Conservation (phyloP, 2,329 filamentous ascomycete genomes). For the Thielaviopsis euricoi region DNA sequence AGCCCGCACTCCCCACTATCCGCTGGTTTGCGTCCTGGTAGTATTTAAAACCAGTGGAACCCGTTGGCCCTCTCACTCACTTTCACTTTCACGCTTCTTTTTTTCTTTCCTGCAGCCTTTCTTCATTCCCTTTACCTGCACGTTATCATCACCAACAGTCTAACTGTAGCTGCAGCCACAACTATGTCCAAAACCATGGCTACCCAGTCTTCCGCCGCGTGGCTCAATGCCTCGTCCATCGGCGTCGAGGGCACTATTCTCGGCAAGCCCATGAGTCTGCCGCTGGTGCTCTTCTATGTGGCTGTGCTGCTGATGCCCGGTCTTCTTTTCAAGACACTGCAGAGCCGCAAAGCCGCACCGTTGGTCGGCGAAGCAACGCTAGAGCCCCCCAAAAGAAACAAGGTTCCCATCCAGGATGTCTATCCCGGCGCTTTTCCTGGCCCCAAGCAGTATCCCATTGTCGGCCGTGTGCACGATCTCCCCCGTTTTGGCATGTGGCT, state of each 20-base stretch:
- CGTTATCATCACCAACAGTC: not conserved
- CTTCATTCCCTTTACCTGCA: not conserved
- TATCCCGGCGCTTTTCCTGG: conserved; percentile 25
- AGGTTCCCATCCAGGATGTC: conserved; percentile 14
- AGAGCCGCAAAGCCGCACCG: conserved; percentile 20
- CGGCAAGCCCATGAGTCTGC: conserved; percentile 23
- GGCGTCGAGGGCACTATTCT: not conserved
- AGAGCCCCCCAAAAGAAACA: not conserved
- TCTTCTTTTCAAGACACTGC: conserved; percentile 24
- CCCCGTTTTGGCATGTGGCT: conserved; percentile 31
- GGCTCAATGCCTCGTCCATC: conserved; percentile 3
- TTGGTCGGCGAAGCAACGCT: conserved; percentile 9
- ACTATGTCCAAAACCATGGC: conserved; percentile 2
- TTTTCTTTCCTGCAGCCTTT: not conserved
- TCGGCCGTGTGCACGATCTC: conserved; percentile 32
- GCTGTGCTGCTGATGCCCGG: conserved; percentile 24
- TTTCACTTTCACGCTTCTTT: not conserved
- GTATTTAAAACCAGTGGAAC: no score
- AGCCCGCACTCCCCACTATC: no score
- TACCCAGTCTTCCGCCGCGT: conserved; percentile 7
- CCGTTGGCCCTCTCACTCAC: no score
- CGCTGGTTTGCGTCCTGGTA: no score
- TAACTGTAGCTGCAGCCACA: not conserved
- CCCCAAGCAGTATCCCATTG: conserved; percentile 29
- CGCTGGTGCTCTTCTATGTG: conserved; percentile 26